Evolutionary conservation across 441 rosid genomes (phyloP).

Genomic region (Pelargonium citronellum): DNA sequence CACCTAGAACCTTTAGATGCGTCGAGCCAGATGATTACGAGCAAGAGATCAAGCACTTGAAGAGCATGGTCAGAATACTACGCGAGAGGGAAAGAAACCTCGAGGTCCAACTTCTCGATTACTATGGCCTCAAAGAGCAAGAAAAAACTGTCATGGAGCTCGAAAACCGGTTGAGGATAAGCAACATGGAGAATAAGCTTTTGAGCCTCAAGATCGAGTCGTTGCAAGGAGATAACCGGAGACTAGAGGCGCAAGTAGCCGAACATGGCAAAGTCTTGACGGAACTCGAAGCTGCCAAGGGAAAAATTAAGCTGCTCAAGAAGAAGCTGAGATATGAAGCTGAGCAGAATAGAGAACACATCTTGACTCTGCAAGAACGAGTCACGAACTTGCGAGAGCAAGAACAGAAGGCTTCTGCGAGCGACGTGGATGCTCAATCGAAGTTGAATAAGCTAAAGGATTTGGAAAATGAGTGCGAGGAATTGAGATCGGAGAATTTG

Average conservation of each 20-base stretch:
- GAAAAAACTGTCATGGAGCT: conserved; percentile 63
- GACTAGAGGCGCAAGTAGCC: conserved; percentile 47
- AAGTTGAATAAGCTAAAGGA: conserved; percentile 48
- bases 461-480: conserved; percentile 57
- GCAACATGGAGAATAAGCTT: conserved; percentile 62
- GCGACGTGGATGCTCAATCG: conserved; percentile 29
- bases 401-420: conserved; percentile 35
- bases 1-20: conserved; percentile 34
- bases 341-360: conserved; percentile 61
- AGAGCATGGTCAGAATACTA: conserved; percentile 44
- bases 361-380: conserved; percentile 50
- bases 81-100: conserved; percentile 67
- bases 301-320: conserved; percentile 51
- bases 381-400: conserved; percentile 58
- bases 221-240: conserved; percentile 54
- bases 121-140: conserved; percentile 76
- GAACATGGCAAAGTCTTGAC: conserved; percentile 43
- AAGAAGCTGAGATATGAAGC: conserved; percentile 59
- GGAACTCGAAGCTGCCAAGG: conserved; percentile 56
- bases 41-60: conserved; percentile 56
- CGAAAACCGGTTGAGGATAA: conserved; percentile 64
- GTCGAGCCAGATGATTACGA: conserved; percentile 44
- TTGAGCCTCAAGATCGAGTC: conserved; percentile 62
- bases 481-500: conserved; percentile 49
- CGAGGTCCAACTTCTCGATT: conserved; percentile 67